phyloP scores from a whole-genome alignment of 371 early-diverging fungal species.

The Conidiobolus incongruus region DNA sequence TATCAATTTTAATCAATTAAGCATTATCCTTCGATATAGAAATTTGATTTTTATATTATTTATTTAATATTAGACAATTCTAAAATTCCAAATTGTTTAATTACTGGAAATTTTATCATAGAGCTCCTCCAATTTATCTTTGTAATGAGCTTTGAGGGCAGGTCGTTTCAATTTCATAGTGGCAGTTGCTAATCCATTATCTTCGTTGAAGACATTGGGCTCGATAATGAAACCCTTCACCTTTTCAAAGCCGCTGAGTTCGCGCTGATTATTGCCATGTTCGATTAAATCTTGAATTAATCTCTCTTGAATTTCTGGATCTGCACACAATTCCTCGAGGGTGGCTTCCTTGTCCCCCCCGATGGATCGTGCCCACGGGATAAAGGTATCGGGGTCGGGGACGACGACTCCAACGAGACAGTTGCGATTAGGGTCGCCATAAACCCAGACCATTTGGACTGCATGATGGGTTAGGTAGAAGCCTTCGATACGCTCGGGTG shows the following conservation, averaged over 20 bases:
- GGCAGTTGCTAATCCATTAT: no score
- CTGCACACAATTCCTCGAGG: constrained; percentile 10
- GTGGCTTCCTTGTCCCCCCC: neutral
- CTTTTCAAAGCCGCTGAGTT: no score
- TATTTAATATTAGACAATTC: no score
- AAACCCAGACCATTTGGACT: constrained; percentile 38
- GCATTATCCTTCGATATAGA: no score
- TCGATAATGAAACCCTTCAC: no score
- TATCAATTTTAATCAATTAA: no score
- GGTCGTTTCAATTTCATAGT: no score
- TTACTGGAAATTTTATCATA: neutral
- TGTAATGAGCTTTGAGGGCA: no score
- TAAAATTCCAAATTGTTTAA: neutral
- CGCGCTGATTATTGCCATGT: neutral
- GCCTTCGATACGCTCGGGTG: constrained; percentile 70
- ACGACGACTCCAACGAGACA: constrained; percentile 66
- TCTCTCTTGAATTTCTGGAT: neutral
- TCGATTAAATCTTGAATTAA: neutral
- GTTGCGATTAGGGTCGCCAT: constrained; percentile 69
- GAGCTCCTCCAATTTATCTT: no score
- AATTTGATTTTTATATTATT: no score
- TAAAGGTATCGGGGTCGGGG: constrained; percentile 39
- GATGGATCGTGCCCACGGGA: constrained; percentile 12
- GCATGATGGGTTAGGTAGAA: constrained; percentile 9
- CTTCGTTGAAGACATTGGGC: no score